phyloP scores from a whole-genome alignment of 2,329 filamentous ascomycete species.

The Teratosphaeria epicoccoides region DNA sequence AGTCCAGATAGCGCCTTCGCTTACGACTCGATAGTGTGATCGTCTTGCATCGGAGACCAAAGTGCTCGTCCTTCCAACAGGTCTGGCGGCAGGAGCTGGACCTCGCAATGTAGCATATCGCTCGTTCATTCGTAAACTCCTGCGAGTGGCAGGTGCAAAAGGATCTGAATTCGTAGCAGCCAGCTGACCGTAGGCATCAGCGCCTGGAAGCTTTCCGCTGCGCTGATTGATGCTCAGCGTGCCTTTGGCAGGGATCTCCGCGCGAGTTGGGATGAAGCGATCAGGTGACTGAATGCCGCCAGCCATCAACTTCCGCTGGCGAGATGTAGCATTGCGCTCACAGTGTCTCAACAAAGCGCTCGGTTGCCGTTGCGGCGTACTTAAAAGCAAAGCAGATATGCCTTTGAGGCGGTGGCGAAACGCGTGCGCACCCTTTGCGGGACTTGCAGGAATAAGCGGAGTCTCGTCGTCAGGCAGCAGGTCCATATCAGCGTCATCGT shows the following conservation, averaged over 20 bases:
- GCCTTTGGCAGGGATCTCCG: conserved; percentile 19
- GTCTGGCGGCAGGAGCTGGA: conserved; percentile 1
- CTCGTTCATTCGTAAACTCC: conserved; percentile 11
- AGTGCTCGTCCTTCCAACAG: conserved; percentile 1
- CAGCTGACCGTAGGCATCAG: background rate
- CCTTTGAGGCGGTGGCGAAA: conserved; percentile 2
- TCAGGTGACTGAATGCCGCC: conserved; percentile 36
- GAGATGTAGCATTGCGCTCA: conserved; percentile 11
- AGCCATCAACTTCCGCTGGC: conserved; percentile 12
- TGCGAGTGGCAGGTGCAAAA: conserved; percentile 14
- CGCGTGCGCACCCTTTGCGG: conserved; percentile 3
- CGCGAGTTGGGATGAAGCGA: conserved; percentile 44
- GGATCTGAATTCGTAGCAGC: conserved; percentile 11
- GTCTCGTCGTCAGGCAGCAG: conserved; percentile 2
- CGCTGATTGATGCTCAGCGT: conserved; percentile 2
- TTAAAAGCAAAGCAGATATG: background rate
- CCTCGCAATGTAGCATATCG: conserved; percentile 15
- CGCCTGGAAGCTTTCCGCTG: background rate
- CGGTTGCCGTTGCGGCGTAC: conserved; percentile 10
- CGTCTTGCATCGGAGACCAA: background rate
- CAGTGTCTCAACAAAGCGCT: conserved; percentile 12
- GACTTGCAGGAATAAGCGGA: conserved; percentile 4
- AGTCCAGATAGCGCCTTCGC: conserved; percentile 62
- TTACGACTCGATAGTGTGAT: conserved; percentile 33
- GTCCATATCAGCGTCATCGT: background rate